These are phyloP conservation scores for Oryza australiensis DNA, from an alignment of 176 grass and related monocot species.

Conservation along the genomic window DNA sequence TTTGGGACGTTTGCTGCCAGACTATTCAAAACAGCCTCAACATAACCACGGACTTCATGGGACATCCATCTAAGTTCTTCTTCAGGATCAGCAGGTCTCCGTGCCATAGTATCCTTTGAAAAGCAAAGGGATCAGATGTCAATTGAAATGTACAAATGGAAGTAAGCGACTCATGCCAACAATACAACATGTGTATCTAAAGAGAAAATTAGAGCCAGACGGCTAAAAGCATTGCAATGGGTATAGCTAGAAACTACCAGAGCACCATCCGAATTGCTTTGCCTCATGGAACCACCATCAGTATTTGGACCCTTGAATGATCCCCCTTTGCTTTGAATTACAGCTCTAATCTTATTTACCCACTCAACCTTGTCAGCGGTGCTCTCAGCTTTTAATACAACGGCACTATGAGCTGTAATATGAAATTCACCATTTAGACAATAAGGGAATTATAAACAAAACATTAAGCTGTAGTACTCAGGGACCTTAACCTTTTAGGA, in stretches of 20 bases:
- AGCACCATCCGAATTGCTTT: slow-evolving; percentile 82
- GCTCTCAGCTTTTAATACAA: slow-evolving; percentile 91
- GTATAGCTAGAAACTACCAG: slow-evolving; percentile 45
- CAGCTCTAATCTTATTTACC: slow-evolving; percentile 82
- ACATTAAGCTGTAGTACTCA: neutral
- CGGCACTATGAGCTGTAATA: slow-evolving; percentile 86
- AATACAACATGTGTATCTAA: slow-evolving; percentile 11
- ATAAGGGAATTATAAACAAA: neutral
- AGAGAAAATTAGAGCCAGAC: neutral
- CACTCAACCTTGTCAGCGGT: slow-evolving; percentile 88
- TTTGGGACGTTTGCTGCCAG: slow-evolving; percentile 96
- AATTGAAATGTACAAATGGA: slow-evolving; percentile 20
- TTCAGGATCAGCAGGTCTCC: slow-evolving; percentile 94
- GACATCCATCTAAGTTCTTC: slow-evolving; percentile 99
- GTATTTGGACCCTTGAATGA: slow-evolving; percentile 55
- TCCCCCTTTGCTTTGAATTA: slow-evolving; percentile 77
- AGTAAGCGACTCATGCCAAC: neutral
- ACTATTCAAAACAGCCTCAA: slow-evolving; percentile 95
- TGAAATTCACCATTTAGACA: slow-evolving; percentile 11
- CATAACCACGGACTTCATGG: slow-evolving; percentile 98
- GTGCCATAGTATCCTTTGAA: slow-evolving; percentile 63
- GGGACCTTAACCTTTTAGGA: slow-evolving; percentile 75
- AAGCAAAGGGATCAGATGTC: slow-evolving; percentile 26
- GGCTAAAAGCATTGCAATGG: neutral
- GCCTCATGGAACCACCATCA: slow-evolving; percentile 71